phyloP scores from a whole-genome alignment of 2,329 filamentous ascomycete genomes.

The Aspergillus luchuensis region DNA sequence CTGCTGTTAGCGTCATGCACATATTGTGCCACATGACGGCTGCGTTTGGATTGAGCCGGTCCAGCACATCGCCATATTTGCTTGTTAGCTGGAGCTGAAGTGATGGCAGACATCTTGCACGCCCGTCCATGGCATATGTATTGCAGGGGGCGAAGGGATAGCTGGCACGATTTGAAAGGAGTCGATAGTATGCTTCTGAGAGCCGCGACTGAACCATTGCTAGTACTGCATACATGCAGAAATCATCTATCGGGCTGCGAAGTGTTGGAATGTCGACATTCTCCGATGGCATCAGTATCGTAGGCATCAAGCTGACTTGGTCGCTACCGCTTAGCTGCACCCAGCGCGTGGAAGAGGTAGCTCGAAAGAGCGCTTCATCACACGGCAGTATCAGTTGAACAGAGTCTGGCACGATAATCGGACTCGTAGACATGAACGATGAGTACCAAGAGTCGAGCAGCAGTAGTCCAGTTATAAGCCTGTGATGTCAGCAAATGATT shows the following conservation, averaged over 20 bases:
- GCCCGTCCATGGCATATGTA: conserved; percentile 51
- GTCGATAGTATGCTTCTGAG: conserved; percentile 47
- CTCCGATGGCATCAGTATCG: conserved; percentile 39
- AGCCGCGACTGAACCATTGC: conserved; percentile 46
- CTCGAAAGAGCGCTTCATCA: conserved; percentile 49
- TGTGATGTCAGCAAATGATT: conserved; percentile 17
- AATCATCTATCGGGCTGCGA: conserved; percentile 36
- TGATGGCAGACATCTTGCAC: conserved; percentile 44
- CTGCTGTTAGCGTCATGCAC: conserved; percentile 55
- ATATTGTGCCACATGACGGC: conserved; percentile 56
- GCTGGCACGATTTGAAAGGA: conserved; percentile 42
- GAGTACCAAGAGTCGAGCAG: conserved; percentile 53
- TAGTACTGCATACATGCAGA: conserved; percentile 42
- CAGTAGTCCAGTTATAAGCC: conserved; percentile 51
- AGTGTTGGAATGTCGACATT: conserved; percentile 37
- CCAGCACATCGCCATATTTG: conserved; percentile 46
- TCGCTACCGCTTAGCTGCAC: conserved; percentile 40
- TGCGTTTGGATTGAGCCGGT: conserved; percentile 52
- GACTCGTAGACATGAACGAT: conserved; percentile 50
- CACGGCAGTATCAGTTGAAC: conserved; percentile 51
- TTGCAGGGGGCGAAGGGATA: conserved; percentile 48
- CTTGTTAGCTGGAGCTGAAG: conserved; percentile 36
- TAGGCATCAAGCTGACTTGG: conserved; percentile 37
- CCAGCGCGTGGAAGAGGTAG: conserved; percentile 42
- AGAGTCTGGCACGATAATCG: conserved; percentile 50